phyloP scores from a whole-genome alignment of 139 green algal genomes.

The Coelastrella sp. region DNA sequence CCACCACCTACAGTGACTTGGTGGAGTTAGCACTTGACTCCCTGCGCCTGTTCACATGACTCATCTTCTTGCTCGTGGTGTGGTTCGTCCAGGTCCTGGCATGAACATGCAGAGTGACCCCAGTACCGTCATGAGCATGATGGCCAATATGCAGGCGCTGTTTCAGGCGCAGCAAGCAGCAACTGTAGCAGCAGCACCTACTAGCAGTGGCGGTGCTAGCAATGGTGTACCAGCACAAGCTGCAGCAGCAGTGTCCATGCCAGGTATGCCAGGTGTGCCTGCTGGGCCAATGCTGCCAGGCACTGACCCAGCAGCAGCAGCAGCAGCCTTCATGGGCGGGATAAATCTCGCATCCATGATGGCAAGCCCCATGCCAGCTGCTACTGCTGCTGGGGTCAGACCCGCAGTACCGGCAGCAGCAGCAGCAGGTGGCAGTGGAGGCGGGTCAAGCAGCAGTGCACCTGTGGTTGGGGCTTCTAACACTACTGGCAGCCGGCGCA shows the following conservation, averaged over 20 bases:
- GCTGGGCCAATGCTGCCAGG: background rate
- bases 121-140: background rate
- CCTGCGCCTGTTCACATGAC: too few relatives aligned
- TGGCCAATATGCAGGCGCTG: slow-evolving; percentile 43
- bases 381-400: background rate
- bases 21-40: too few relatives aligned
- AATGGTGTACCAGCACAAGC: slow-evolving; percentile 2
- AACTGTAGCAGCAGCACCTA: slow-evolving; percentile 36
- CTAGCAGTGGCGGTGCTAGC: slow-evolving; percentile 25
- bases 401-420: background rate
- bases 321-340: slow-evolving; percentile 16
- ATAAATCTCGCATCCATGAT: background rate
- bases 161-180: slow-evolving; percentile 39
- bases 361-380: background rate
- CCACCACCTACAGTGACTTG: too few relatives aligned
- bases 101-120: slow-evolving; percentile 30
- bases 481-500: slow-evolving; percentile 11
- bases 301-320: slow-evolving; percentile 29
- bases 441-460: background rate
- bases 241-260: background rate
- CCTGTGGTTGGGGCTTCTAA: background rate
- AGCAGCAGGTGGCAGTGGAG: background rate
- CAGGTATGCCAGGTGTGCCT: background rate
- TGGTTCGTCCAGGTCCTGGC: background rate
- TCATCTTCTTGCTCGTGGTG: too few relatives aligned